A percentile compares a stretch with the other conserved stretches of the same genome.
phyloP scores from a whole-genome alignment of 768 basidiomycete genomes.

The Naematelia aurantialba region DNA sequence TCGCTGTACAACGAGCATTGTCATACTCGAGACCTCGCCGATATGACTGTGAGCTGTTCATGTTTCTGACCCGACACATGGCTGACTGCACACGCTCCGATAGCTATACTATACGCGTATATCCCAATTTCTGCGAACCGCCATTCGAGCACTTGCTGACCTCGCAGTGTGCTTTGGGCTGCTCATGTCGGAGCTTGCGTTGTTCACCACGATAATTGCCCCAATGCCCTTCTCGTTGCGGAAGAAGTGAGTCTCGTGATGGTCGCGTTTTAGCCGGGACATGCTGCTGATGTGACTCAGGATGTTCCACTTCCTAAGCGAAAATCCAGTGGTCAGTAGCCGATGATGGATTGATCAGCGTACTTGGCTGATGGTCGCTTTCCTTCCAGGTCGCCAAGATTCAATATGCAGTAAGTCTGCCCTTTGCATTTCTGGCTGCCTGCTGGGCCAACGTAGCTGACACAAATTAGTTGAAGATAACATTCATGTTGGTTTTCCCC shows the following conservation, averaged over 20 bases:
- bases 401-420: conserved; percentile 64
- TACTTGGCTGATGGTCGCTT: conserved; percentile 1
- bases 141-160: conserved; percentile 3
- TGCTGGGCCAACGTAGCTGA: not conserved
- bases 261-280: not conserved
- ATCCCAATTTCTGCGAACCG: not conserved
- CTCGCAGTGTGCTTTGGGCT: conserved; percentile 65
- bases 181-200: conserved; percentile 59
- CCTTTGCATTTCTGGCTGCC: not conserved
- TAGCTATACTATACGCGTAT: not conserved
- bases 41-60: not conserved
- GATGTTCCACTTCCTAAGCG: conserved; percentile 55
- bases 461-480: conserved; percentile 65
- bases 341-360: conserved; percentile 55
- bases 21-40: not conserved
- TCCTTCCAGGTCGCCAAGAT: conserved; percentile 66
- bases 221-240: conserved; percentile 74
- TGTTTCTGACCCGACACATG: not conserved
- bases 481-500: conserved; percentile 68
- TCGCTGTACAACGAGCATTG: no score
- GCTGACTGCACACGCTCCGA: not conserved
- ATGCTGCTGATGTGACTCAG: conserved; percentile 12
- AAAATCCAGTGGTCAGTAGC: conserved; percentile 62
- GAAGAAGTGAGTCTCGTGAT: conserved; percentile 43
- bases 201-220: conserved; percentile 48